These are phyloP conservation scores for Colletotrichum siamense DNA, from an alignment of 2,329 filamentous ascomycete species.

Conservation along the genomic window DNA sequence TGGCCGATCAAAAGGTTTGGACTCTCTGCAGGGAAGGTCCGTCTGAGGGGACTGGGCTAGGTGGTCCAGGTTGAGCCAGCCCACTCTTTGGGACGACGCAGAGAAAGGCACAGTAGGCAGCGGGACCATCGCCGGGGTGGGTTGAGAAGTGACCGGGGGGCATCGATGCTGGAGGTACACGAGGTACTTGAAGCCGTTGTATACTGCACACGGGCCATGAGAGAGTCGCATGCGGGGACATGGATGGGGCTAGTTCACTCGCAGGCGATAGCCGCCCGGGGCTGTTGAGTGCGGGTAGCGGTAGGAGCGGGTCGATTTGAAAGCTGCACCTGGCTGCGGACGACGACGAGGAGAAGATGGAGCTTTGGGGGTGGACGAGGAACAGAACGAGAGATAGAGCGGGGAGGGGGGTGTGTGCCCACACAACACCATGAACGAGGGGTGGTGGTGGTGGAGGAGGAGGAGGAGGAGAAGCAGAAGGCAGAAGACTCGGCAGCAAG, in stretches of 20 bases:
- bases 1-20: conserved; percentile 18
- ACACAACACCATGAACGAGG: conserved; percentile 1
- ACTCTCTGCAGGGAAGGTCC: conserved; percentile 4
- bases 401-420: neutral
- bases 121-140: conserved; percentile 1
- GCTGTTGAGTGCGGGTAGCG: conserved; percentile 16
- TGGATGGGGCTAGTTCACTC: conserved; percentile 12
- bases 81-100: conserved; percentile 10
- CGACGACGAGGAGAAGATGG: neutral
- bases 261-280: conserved; percentile 23
- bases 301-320: conserved; percentile 15
- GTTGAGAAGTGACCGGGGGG: conserved; percentile 4
- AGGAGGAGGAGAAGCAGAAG: neutral
- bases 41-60: neutral
- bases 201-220: conserved; percentile 4
- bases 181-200: conserved; percentile 13
- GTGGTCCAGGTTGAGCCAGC: neutral
- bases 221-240: conserved; percentile 16
- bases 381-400: neutral
- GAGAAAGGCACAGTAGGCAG: neutral
- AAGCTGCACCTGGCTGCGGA: neutral
- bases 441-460: neutral
- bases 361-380: neutral
- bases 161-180: conserved; percentile 3
- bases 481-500: neutral